phyloP scores from a whole-genome alignment of 2,329 filamentous ascomycete species.

The Diaporthe vexans region DNA sequence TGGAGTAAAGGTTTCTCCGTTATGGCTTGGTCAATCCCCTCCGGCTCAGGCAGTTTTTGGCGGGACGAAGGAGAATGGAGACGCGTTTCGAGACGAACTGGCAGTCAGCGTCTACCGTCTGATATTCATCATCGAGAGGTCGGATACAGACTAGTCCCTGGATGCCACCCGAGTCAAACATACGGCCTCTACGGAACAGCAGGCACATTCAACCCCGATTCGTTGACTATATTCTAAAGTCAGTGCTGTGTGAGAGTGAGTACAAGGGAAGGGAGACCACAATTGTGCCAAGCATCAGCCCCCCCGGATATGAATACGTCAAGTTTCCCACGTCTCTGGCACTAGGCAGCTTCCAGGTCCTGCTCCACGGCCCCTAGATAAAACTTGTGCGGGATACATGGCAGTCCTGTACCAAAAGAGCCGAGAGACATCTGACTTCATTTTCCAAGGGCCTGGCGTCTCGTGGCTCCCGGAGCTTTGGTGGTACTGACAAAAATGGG shows the following conservation, averaged over 20 bases:
- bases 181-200: not conserved
- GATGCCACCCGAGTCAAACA: not conserved
- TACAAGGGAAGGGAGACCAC: not conserved
- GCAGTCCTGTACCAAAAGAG: not conserved
- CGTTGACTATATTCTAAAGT: not conserved
- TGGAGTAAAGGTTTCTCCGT: not conserved
- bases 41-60: not conserved
- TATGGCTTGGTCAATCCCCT: not conserved
- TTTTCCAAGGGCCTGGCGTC: not conserved
- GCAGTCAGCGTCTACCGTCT: slow-evolving; percentile 12
- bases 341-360: too few relatives aligned
- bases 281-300: not conserved
- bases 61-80: not conserved
- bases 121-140: not conserved
- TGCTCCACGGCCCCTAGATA: not conserved
- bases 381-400: not conserved
- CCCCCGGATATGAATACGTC: not conserved
- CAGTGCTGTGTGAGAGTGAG: not conserved
- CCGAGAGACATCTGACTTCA: not conserved
- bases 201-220: not conserved
- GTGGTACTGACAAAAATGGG: not conserved
- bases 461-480: not conserved
- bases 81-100: not conserved
- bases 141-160: not conserved
- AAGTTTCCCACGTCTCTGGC: not conserved